Conservation (phyloP, 352 stramenopile genomes). For the Globisporangium okanoganense region DNA sequence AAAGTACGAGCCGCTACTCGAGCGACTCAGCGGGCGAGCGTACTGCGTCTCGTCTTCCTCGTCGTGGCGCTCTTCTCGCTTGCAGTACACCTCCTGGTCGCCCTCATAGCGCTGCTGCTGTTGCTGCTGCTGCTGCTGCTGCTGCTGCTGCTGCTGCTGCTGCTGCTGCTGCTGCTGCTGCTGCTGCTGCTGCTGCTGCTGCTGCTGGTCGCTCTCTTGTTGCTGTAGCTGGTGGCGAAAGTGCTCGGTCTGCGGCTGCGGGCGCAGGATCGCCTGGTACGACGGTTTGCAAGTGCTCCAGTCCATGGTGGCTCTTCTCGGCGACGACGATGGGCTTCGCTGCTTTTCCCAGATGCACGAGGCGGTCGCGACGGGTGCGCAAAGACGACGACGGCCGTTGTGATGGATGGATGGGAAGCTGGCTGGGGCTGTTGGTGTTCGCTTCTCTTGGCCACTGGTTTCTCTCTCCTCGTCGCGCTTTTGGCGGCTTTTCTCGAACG, state of each 20-base stretch:
- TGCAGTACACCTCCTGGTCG: not conserved
- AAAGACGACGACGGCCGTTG: not conserved
- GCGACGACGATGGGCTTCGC: not conserved
- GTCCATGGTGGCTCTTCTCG: constrained; percentile 19
- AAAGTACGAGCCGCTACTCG: constrained; percentile 3
- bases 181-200: not conserved
- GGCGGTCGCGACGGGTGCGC: not conserved
- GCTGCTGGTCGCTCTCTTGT: not conserved
- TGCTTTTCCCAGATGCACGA: constrained; percentile 11
- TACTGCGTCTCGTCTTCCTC: not conserved
- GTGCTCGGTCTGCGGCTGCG: not conserved
- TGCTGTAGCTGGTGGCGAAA: not conserved
- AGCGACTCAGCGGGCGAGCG: not conserved
- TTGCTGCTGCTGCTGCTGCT: not conserved
- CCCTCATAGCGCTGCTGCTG: constrained; percentile 2
- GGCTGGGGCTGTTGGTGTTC: not conserved
- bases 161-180: not conserved
- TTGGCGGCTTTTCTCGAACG: constrained; percentile 9
- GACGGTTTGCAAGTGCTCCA: constrained; percentile 18
- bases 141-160: not conserved
- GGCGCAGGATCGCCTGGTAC: constrained; percentile 5
- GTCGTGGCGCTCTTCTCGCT: constrained; percentile 1
- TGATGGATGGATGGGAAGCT: constrained; percentile 5
- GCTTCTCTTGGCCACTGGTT: constrained; percentile 16
- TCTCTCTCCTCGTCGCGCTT: constrained; percentile 8